Evolutionary conservation across 768 basidiomycete genomes (phyloP), one percentile per base, ranked within the genome.

Genomic region (Suillus decipiens): DNA sequence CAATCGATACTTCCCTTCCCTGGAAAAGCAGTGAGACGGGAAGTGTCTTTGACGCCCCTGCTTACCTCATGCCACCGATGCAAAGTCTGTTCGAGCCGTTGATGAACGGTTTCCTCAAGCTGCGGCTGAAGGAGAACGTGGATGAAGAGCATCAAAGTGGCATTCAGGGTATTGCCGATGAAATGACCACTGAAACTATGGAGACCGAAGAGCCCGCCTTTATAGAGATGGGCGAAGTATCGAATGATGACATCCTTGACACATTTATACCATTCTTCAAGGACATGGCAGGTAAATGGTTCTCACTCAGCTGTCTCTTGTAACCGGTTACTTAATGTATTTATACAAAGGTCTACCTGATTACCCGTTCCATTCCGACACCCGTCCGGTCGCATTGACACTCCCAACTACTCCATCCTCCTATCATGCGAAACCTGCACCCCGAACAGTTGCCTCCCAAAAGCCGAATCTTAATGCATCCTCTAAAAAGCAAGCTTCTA

Each of bases 1-100:
- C 47, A 63, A 67, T 72, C 15, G 62, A 63, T 6, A 57, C 67
- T 42, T 62, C 69, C 12, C 65, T 72, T 64, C 75, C 73, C 28
- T 77, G 76, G 77, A 76, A 73, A 66, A 77, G 74, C 71, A 82
- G 75, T 65, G 81, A 80, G 59, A 77, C 78, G 59, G 73, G 78
- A 41, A 75, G 73, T 55, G 74, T 88, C 42, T 89, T 93, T 68
- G 83, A 87, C 67, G 83, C 82, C 9, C 89, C 93, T 14, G 84
- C 90, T 42, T 89, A 94, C 76, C 82, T 92, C 54, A 81, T 90
- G 72, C 92, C 94, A 15, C 86, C 93, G 6, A 75, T 94, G 61
- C 84, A 86, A 59, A 78, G 79, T 34, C 75, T 96, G 53, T 96
- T 92, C 73, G 86, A 89, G 41, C 76, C 87, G 24, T 78, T 89